Evolutionary conservation across 371 early-diverging fungal species (phyloP), one percentile per base, ranked within the genome.

Genomic region (Mortierella sp.): DNA sequence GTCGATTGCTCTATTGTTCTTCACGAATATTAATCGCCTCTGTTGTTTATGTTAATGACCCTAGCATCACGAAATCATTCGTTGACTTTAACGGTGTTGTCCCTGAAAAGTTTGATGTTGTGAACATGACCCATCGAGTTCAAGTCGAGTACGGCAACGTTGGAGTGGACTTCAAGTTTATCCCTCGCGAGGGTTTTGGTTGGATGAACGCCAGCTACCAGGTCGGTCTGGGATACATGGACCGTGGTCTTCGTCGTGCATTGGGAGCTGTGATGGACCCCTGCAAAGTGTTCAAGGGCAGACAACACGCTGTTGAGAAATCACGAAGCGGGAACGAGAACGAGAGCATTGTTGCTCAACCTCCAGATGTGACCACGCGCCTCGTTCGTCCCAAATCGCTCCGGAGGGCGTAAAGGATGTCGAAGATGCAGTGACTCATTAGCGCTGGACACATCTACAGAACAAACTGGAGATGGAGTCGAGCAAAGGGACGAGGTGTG

Each of bases 1-100:
- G 3, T 65, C 50, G 16, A 14, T 50, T 50, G 14, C 0, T 0
- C 5, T 65, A 7, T 21, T 58, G 52, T 42, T 44, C n/a, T 65
- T 55, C 19, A 19, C 19, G 34, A 68, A 42, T 68, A 34, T 42
- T 68, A 68, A 68, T 24, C 68, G 3, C 10, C 42, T 38, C 45
- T 8, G 8, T 31, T 72, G 47, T 54, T 31, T 48, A 57, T 60
- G 19, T 5, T 58, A 45, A 13, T 19, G 24, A 58, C n/a, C 16
- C 9, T 79, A 92, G 91, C 0, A 96, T 98, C 82, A 96, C 97
- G 13, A 96, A 97, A 82, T 91, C 97, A 1, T 99, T 98, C 92
- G 97, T 97, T 28, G 98, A 99, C 80, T 98, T 96, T 79, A 99
- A 98, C 88, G 99, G 99, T 4, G 97, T 98, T 0, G 99, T 99